Evolutionary conservation across 2,329 filamentous ascomycete genomes (phyloP).

Genomic region (Hirsutella minnesotensis): DNA sequence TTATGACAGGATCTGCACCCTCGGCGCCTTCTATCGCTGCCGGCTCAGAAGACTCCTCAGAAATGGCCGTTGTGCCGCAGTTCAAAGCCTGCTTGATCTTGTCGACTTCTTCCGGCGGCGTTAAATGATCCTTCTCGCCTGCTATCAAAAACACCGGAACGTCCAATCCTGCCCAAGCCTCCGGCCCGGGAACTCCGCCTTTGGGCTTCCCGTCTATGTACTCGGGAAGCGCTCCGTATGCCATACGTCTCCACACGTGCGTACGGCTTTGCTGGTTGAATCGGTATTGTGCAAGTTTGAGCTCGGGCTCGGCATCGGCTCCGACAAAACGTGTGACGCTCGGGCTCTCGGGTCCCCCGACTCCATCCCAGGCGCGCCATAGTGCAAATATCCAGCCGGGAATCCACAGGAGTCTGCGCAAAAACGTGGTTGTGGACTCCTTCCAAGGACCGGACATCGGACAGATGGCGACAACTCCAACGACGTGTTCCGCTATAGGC

Average conservation of each 20-base stretch:
- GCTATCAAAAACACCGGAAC: conserved; percentile 70
- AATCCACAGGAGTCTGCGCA: conserved; percentile 50
- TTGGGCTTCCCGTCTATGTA: conserved; percentile 39
- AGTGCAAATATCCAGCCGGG: conserved; percentile 65
- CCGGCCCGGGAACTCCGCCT: conserved; percentile 56
- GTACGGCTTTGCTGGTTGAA: conserved; percentile 80
- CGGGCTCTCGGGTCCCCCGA: conserved; percentile 64
- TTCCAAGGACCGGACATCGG: conserved; percentile 56
- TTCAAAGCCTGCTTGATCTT: conserved; percentile 44
- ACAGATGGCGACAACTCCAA: conserved; percentile 71
- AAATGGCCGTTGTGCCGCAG: conserved; percentile 3
- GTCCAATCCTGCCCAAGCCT: conserved; percentile 60
- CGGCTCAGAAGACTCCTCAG: neutral
- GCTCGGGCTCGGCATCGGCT: conserved; percentile 48
- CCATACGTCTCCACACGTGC: conserved; percentile 72
- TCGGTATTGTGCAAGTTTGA: conserved; percentile 54
- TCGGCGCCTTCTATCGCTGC: conserved; percentile 23
- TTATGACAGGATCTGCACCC: conserved; percentile 34
- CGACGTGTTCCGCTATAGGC: conserved; percentile 49
- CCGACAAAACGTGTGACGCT: conserved; percentile 75
- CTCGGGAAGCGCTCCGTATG: conserved; percentile 54
- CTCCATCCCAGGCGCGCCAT: conserved; percentile 65
- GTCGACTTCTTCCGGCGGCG: conserved; percentile 56
- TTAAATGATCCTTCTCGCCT: conserved; percentile 66
- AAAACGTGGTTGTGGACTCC: conserved; percentile 28